Evolutionary conservation across 768 basidiomycete genomes (phyloP), one percentile per base, ranked within the genome.

Genomic region (Phlebiopsis flavidoalba): DNA sequence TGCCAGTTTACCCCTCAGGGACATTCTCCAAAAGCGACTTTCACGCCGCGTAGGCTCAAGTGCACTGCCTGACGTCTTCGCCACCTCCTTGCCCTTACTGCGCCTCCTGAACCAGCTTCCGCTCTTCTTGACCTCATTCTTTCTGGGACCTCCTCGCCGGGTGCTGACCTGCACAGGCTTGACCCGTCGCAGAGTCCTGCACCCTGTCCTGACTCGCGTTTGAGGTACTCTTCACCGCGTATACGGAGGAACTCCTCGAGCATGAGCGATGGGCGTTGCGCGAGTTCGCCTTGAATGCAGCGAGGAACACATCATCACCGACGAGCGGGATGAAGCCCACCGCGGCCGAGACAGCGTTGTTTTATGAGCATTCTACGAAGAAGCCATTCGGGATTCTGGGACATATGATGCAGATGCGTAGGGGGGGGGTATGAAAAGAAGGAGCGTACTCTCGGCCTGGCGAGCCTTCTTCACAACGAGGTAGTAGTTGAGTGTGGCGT

Each of bases 261-360:
- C 52, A 97, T n/a, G 75, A 5, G 82, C 82, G 11, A n/a, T n/a
- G n/a, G n/a, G 93, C 95, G 67, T 98, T 97, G 62, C 95, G 80
- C 15, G 87, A 89, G 73, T 98, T 98, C 19, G 93, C 86, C 70
- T 94, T 95, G 79, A 78, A 96, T 2, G 83, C 72, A 1, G 90
- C 93, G 37, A 95, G 73, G 6, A n/a, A n/a, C 1, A 86, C 67
- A 26, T 97, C 65, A 72, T 95, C 92, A 3, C 95, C 95, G 2
- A 83, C 77, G 47, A 89, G 57, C 0, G 93, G 93, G 3, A 95
- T 57, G 50, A 86, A 69, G 0, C 92, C 89, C 12, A 90, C 76
- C 0, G 76, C 77, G 5, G 83, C 84, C 10, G 88, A 86, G 22
- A 94, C 72, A 14, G 80, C 78, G 65, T 91, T 89, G 75, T 96